Conservation (phyloP, 768 basidiomycete genomes). For the Mycena rosella region DNA sequence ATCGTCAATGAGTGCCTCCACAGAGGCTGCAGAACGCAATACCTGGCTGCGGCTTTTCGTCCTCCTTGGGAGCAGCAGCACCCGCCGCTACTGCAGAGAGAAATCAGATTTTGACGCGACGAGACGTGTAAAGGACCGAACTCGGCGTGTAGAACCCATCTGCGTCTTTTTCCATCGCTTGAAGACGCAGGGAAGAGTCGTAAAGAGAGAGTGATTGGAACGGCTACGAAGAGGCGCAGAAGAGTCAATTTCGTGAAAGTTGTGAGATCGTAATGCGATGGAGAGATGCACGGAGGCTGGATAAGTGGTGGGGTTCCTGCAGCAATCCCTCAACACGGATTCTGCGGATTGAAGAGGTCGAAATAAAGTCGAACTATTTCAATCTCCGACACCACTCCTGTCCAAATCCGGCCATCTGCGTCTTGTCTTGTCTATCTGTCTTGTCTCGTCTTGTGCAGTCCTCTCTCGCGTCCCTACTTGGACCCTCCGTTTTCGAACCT, state of each 20-base stretch:
- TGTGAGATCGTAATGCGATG: slow-evolving; percentile 11
- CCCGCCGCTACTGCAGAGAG: slow-evolving; percentile 40
- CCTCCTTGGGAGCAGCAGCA: slow-evolving; percentile 37
- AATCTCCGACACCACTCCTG: not conserved
- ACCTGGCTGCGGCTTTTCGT: slow-evolving; percentile 39
- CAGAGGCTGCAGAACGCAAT: not conserved
- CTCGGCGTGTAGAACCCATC: slow-evolving; percentile 84
- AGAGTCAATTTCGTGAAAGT: slow-evolving; percentile 12
- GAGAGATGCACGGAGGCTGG: not conserved
- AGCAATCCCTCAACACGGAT: slow-evolving; percentile 11
- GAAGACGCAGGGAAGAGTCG: slow-evolving; percentile 19
- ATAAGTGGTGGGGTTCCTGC: not conserved
- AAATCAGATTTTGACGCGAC: slow-evolving; percentile 33
- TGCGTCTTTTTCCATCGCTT: slow-evolving; percentile 76
- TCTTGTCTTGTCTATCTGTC: too few species aligned
- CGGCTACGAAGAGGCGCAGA: not conserved
- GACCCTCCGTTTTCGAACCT: too few species aligned
- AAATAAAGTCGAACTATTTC: not conserved
- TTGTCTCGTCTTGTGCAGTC: too few species aligned
- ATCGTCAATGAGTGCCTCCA: not conserved
- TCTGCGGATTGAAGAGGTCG: not conserved
- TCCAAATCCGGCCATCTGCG: too few species aligned
- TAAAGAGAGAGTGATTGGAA: slow-evolving; percentile 7
- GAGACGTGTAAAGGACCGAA: slow-evolving; percentile 40
- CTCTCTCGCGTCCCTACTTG: too few species aligned